Conservation (phyloP, 2,329 filamentous ascomycete species). For the Triangularia setosa region DNA sequence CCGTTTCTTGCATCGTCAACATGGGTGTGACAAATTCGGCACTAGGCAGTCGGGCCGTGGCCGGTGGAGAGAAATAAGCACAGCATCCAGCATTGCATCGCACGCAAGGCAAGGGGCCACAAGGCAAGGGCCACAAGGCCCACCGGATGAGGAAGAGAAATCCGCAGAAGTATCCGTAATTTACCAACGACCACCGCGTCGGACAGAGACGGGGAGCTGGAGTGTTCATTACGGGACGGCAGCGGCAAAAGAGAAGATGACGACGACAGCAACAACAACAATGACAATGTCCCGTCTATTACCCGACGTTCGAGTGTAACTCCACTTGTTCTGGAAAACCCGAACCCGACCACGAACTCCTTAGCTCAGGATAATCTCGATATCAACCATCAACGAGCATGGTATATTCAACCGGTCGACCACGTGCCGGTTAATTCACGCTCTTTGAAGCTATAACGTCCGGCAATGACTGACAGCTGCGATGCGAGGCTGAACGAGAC, state of each 20-base stretch:
- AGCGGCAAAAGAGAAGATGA: background rate
- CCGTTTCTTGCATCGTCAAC: background rate
- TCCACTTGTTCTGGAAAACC: slow-evolving; percentile 1
- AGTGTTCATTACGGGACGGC: background rate
- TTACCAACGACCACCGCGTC: background rate
- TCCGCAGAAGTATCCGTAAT: no score
- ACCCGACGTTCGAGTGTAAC: background rate
- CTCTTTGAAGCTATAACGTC: background rate
- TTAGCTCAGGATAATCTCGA: background rate
- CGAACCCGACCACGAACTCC: background rate
- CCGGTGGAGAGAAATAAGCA: background rate
- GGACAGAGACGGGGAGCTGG: background rate
- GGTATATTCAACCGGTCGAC: background rate
- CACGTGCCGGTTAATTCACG: slow-evolving; percentile 6
- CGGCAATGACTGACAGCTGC: slow-evolving; percentile 3
- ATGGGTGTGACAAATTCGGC: background rate
- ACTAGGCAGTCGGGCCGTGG: slow-evolving; percentile 9
- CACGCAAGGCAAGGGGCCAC: background rate
- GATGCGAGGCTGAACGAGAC: slow-evolving; percentile 2
- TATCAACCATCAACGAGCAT: background rate
- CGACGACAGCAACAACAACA: background rate
- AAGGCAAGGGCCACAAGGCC: no score
- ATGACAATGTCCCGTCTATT: background rate
- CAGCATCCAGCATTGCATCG: background rate
- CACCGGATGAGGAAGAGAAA: background rate